A percentile compares a stretch with the other conserved stretches of the same genome.
Evolutionary conservation across 257 asterid genomes (phyloP).

Genomic region (Plantago elongata): DNA sequence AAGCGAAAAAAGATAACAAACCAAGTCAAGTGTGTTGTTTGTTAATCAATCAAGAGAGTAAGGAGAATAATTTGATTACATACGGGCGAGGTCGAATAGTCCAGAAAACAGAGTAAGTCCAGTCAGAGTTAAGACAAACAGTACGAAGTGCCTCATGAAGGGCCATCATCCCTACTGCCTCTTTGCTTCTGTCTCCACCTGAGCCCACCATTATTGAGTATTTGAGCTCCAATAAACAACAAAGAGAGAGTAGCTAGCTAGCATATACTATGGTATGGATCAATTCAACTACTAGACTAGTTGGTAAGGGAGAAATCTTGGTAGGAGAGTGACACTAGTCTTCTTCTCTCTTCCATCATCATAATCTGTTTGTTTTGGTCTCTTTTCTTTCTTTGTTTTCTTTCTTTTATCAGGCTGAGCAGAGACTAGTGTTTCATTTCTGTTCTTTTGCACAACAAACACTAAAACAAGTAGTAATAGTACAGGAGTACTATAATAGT

Average conservation of each 20-base stretch:
- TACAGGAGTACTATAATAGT: too few species aligned
- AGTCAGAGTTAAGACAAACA: slow-evolving; percentile 92
- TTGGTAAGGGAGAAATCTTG: too few species aligned
- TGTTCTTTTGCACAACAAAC: neutral
- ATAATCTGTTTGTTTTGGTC: too few species aligned
- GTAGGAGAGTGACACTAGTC: too few species aligned
- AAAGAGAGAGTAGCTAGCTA: too few species aligned
- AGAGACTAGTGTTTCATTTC: neutral
- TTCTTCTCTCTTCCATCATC: too few species aligned
- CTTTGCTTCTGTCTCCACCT: slow-evolving; percentile 93
- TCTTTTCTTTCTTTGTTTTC: slow-evolving; percentile 17
- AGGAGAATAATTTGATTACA: neutral
- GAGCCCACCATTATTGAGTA: slow-evolving; percentile 95
- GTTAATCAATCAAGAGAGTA: slow-evolving; percentile 20
- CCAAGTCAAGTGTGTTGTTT: neutral
- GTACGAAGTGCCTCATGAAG: slow-evolving; percentile 96
- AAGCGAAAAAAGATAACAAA: neutral
- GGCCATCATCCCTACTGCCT: slow-evolving; percentile 99
- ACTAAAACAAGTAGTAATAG: neutral
- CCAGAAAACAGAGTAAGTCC: slow-evolving; percentile 99
- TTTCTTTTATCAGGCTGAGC: neutral
- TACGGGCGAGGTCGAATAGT: slow-evolving; percentile 99
- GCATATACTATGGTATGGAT: too few species aligned
- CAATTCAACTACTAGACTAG: too few species aligned
- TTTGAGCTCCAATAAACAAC: too few species aligned